Percentiles rank a stretch among this genome's conserved stretches.
Conservation (phyloP, 257 asterid genomes). For the Solanum clarkiae region DNA sequence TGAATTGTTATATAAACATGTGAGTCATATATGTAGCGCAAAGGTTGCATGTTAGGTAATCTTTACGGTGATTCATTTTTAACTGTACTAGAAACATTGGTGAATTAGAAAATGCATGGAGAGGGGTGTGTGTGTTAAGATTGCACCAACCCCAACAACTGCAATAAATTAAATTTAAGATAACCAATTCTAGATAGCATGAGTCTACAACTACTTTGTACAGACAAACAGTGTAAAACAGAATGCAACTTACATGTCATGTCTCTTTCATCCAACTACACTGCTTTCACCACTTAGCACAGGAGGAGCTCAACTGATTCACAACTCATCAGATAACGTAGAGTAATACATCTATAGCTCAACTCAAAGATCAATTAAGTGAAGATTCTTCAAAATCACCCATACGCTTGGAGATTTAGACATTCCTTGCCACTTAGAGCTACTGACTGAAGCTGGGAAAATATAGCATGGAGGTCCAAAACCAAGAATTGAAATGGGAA, state of each 20-base stretch:
- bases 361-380: neutral
- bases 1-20: neutral
- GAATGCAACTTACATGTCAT: slow-evolving; percentile 21
- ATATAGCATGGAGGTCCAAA: neutral
- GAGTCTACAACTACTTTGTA: neutral
- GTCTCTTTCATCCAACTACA: slow-evolving; percentile 59
- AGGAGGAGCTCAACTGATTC: neutral
- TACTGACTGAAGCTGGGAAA: neutral
- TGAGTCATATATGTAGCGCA: neutral
- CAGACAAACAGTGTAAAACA: neutral
- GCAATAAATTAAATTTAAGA: neutral
- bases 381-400: neutral
- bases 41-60: neutral
- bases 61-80: neutral
- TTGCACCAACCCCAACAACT: neutral
- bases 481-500: too few species aligned
- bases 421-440: neutral
- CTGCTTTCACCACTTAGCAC: too few species aligned
- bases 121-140: neutral
- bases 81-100: neutral
- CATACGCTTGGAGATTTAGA: too few species aligned
- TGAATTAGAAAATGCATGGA: neutral
- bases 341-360: neutral
- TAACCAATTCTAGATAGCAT: neutral
- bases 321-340: too few species aligned